Conservation (phyloP, 1,284 basidiomycete species). For the Sparassis latifolia region DNA sequence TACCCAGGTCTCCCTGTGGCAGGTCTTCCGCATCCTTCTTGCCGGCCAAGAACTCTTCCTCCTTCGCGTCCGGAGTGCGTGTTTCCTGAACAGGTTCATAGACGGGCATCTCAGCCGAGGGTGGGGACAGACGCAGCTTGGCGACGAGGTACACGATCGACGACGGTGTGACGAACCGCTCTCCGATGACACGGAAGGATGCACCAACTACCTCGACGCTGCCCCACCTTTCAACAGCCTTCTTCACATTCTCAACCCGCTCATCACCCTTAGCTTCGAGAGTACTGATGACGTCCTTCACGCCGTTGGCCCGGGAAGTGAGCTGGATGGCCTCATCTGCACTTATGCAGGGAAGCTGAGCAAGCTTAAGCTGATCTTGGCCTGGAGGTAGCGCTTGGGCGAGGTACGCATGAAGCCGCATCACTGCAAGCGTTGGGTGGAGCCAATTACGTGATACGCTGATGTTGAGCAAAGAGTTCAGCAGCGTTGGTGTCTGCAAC, state of each 20-base stretch:
- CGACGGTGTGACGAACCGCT: conserved; percentile 82
- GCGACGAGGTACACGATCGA: conserved; percentile 87
- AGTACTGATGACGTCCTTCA: conserved; percentile 42
- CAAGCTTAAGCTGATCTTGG: conserved; percentile 38
- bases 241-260: conserved; percentile 55
- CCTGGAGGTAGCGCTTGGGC: conserved; percentile 79
- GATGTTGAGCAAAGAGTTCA: conserved; percentile 82
- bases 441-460: conserved; percentile 89
- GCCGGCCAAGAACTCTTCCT: conserved; percentile 62
- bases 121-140: conserved; percentile 69
- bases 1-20: conserved; percentile 30
- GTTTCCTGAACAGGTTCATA: conserved; percentile 33
- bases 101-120: conserved; percentile 35
- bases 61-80: conserved; percentile 50
- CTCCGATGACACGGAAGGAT: conserved; percentile 90
- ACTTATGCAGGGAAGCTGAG: conserved; percentile 75
- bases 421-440: conserved; percentile 69
- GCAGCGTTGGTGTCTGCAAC: conserved; percentile 64
- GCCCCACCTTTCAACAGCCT: conserved; percentile 72
- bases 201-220: conserved; percentile 80
- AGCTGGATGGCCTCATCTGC: conserved; percentile 39
- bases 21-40: conserved; percentile 61
- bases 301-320: conserved; percentile 32
- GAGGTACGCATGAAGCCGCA: conserved; percentile 82
- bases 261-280: conserved; percentile 50